A percentile compares a stretch with the other conserved stretches of the same genome.
These are phyloP conservation scores for Aspergillus sp. DNA, from an alignment of 2,329 filamentous ascomycete genomes.

Conservation along the genomic window DNA sequence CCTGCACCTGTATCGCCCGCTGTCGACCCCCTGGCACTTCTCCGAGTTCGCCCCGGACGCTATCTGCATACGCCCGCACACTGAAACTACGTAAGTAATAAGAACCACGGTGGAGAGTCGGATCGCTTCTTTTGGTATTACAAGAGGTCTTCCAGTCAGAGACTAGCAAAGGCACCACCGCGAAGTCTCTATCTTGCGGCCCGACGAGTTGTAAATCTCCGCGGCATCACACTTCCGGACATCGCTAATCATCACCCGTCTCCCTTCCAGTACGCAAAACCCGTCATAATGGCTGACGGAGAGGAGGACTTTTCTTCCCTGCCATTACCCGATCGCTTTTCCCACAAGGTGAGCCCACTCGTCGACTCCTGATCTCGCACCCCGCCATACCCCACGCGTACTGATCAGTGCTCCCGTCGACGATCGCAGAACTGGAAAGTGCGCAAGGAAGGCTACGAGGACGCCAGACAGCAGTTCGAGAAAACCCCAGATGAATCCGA, in stretches of 20 bases:
- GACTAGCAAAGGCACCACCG: not conserved
- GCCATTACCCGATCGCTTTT: constrained; percentile 42
- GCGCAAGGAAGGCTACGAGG: constrained; percentile 91
- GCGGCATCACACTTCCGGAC: not conserved
- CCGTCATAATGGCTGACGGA: constrained; percentile 39
- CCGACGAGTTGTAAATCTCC: not conserved
- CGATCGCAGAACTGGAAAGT: constrained; percentile 81
- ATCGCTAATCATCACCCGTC: constrained; percentile 5
- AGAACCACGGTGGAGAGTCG: not conserved
- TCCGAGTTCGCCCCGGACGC: constrained; percentile 15
- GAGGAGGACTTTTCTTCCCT: constrained; percentile 45
- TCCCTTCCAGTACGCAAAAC: constrained; percentile 9
- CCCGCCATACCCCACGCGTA: constrained; percentile 17
- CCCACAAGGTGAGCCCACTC: constrained; percentile 38
- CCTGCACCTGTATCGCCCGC: not conserved
- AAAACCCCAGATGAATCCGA: constrained; percentile 80
- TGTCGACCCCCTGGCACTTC: constrained; percentile 9
- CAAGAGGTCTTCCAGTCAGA: not conserved
- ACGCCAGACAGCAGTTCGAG: constrained; percentile 83
- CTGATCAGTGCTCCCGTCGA: constrained; percentile 8
- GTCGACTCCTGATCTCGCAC: not conserved
- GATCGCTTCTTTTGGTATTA: not conserved
- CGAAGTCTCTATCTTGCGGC: not conserved
- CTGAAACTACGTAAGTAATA: constrained; percentile 13
- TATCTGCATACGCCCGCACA: constrained; percentile 16